Base-by-base conservation (phyloP, 345 rosid genomes). In the Aegle marmelos region DNA sequence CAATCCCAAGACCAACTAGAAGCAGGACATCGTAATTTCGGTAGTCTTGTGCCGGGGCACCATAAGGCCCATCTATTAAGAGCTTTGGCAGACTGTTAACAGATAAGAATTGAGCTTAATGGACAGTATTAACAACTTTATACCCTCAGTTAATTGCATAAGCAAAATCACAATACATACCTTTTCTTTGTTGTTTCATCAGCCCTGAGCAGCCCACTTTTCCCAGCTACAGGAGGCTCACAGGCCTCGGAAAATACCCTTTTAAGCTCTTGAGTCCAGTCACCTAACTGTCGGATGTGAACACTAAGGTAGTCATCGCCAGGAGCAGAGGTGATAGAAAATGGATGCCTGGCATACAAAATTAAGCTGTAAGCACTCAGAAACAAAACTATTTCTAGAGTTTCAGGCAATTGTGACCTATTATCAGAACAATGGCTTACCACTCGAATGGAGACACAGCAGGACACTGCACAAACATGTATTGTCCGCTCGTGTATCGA, bases 381-480 rank as follows among this genome's bases (percentile, higher is more conserved):
- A n/a, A 39, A 22, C 57, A 37, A 25, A 22, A 63, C 45, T 7
- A 11, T 14, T 8, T 41, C 28, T 19, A 41, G 36, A 30, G 24
- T 41, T 39, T 61, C 58, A 4, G 16, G 66, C 34, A 5, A 28
- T 50, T 28, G 25, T 39, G 5, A 41, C 34, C 28, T 28, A 54
- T 8, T 9, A 70, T 62, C 19, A 66, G 64, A 14, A 19, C 9
- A 25, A 53, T 11, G 39, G 41, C 82, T 80, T 85, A 92, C 99
- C 99, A 96, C 72, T 96, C 99, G 70, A 96, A 96, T 65, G 98
- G 97, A 37, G 99, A 96, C 86, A 96, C 91, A n/a, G 95, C 97
- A 75, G 99, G 98, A 81, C 99, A 96, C 39, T 96, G 98, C 39
- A 96, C 94, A 50, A 96, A 96, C 97, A 96, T 96, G 89, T 96